A percentile compares a stretch with the other conserved stretches of the same genome.
phyloP scores from a whole-genome alignment of 2,329 filamentous ascomycete genomes.

The Juglanconis sp. region DNA sequence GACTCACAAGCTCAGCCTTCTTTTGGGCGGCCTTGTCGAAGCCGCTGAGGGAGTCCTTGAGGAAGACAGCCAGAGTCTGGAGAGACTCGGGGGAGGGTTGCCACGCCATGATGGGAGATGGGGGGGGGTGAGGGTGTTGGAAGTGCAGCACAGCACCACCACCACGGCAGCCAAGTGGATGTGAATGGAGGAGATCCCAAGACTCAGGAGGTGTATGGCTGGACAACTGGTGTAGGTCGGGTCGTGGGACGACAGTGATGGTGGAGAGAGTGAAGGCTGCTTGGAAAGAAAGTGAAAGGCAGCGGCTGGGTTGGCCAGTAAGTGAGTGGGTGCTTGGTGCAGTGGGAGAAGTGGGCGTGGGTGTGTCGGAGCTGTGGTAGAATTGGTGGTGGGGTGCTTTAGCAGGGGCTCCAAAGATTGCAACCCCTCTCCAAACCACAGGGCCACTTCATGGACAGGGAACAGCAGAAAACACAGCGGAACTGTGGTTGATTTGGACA shows the following conservation, averaged over 20 bases:
- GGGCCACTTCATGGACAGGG: not conserved
- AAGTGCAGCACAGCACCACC: constrained; percentile 17
- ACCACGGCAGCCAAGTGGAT: constrained; percentile 8
- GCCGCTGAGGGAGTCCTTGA: constrained; percentile 88
- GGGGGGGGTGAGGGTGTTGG: not conserved
- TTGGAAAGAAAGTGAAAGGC: not conserved
- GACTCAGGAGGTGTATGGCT: not conserved
- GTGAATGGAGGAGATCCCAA: not conserved
- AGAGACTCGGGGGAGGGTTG: constrained; percentile 84
- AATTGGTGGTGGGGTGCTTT: constrained; percentile 4
- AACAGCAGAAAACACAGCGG: not conserved
- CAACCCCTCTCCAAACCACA: not conserved
- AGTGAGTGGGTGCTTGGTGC: not conserved
- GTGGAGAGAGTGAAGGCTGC: not conserved
- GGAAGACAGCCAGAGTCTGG: constrained; percentile 81
- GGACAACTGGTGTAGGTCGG: not conserved
- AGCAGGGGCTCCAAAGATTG: constrained; percentile 4
- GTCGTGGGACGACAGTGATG: not conserved
- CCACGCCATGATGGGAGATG: constrained; percentile 71
- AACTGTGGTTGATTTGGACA: not conserved
- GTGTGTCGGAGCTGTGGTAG: constrained; percentile 1
- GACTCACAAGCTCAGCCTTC: constrained; percentile 79
- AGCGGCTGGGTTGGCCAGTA: too few relatives aligned
- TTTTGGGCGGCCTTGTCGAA: constrained; percentile 78
- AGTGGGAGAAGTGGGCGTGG: not conserved